Conservation (phyloP, 176 grass and related monocot species). For the Oryza meyeriana region DNA sequence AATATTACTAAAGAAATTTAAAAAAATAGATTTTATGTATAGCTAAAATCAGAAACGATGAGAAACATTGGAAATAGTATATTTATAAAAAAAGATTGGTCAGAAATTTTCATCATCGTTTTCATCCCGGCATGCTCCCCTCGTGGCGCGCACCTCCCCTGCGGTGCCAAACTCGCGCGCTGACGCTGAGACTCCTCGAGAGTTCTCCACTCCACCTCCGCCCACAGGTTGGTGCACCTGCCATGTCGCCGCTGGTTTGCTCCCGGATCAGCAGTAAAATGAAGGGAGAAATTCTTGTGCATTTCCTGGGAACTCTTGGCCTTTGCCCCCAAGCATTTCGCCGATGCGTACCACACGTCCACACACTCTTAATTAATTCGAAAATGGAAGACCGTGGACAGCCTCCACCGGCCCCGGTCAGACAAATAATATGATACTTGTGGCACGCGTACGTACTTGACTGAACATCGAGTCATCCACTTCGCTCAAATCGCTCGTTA, state of each 20-base stretch:
- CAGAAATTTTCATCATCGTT: too few species aligned
- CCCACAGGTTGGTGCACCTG: not conserved
- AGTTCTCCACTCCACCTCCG: not conserved
- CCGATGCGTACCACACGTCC: not conserved
- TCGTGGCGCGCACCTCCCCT: not conserved
- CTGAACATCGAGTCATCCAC: too few species aligned
- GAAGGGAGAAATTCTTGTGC: not conserved
- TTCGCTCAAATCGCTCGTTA: not conserved
- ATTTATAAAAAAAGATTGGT: too few species aligned
- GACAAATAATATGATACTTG: not conserved
- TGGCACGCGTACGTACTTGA: not conserved
- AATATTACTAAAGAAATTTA: too few species aligned
- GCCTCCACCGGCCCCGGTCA: not conserved
- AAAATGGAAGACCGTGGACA: not conserved
- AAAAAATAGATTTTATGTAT: too few species aligned
- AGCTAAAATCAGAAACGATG: too few species aligned
- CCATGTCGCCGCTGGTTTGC: constrained; percentile 11
- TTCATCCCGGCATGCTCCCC: too few species aligned
- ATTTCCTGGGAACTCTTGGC: not conserved
- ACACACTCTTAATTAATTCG: not conserved
- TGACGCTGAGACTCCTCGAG: not conserved
- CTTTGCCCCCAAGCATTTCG: not conserved
- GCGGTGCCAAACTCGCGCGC: too few species aligned
- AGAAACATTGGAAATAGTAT: too few species aligned
- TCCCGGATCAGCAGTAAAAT: not conserved